Conservation (phyloP, 1,284 basidiomycete species). For the Irpex sp. region DNA sequence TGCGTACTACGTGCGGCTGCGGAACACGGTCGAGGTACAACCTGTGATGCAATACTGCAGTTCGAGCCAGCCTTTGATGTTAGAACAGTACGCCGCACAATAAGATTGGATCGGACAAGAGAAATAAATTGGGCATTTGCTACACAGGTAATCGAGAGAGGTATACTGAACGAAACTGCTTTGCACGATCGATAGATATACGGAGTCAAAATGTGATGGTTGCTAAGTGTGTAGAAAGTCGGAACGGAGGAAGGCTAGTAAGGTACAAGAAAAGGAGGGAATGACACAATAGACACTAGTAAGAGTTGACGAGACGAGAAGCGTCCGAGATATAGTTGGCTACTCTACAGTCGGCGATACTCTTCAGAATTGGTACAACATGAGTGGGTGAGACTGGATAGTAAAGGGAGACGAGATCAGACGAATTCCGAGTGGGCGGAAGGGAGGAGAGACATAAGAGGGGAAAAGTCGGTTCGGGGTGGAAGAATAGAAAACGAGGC, state of each 20-base stretch:
- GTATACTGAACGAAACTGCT: not conserved
- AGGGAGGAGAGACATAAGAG: not conserved
- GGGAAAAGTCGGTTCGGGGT: not conserved
- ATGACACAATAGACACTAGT: not conserved
- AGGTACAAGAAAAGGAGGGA: conserved; percentile 2
- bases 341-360: conserved; percentile 13
- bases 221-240: not conserved
- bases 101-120: not conserved
- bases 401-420: not conserved
- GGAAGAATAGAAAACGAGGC: not conserved
- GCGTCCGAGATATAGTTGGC: conserved; percentile 7
- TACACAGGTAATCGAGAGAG: conserved; percentile 1
- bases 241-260: not conserved
- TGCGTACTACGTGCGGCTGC: no score
- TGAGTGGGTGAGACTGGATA: not conserved
- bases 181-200: not conserved
- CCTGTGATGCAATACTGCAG: no score
- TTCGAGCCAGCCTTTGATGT: no score
- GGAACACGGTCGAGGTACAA: no score
- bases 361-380: conserved; percentile 1
- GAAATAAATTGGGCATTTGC: conserved; percentile 1
- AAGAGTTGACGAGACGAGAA: not conserved
- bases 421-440: not conserved
- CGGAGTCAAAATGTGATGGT: not conserved
- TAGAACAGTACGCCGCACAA: no score